Evolutionary conservation across 345 rosid genomes (phyloP).

Genomic region (Turritis glabra): DNA sequence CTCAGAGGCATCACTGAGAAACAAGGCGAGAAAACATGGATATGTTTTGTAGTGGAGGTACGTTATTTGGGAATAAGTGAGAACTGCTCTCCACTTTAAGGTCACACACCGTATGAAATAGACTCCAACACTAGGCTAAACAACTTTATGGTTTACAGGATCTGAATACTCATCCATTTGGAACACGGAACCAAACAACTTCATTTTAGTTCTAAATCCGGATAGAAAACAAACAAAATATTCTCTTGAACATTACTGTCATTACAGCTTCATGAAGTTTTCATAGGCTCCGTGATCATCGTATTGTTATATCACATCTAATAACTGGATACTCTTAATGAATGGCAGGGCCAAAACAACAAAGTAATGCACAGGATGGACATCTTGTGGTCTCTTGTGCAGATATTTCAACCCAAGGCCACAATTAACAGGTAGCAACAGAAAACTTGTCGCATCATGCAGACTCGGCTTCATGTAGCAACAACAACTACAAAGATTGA

Average conservation of each 20-base stretch:
- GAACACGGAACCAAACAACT: neutral
- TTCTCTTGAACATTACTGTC: no score
- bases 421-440: conserved; percentile 3
- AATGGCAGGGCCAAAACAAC: conserved; percentile 15
- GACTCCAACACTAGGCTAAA: neutral
- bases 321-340: neutral
- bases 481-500: neutral
- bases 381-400: conserved; percentile 21
- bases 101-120: neutral
- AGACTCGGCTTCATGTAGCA: neutral
- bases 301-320: neutral
- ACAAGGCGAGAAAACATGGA: conserved; percentile 80
- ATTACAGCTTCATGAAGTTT: no score
- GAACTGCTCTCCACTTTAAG: neutral
- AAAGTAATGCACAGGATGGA: conserved; percentile 14
- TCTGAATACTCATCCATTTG: neutral
- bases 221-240: neutral
- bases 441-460: neutral
- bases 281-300: neutral
- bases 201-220: neutral
- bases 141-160: no score
- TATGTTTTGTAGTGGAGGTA: conserved; percentile 94
- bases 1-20: conserved; percentile 83
- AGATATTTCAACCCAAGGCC: conserved; percentile 24
- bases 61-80: neutral